These are phyloP conservation scores for Grosmannia serpens DNA, from an alignment of 2,329 filamentous ascomycete genomes.

Conservation along the genomic window DNA sequence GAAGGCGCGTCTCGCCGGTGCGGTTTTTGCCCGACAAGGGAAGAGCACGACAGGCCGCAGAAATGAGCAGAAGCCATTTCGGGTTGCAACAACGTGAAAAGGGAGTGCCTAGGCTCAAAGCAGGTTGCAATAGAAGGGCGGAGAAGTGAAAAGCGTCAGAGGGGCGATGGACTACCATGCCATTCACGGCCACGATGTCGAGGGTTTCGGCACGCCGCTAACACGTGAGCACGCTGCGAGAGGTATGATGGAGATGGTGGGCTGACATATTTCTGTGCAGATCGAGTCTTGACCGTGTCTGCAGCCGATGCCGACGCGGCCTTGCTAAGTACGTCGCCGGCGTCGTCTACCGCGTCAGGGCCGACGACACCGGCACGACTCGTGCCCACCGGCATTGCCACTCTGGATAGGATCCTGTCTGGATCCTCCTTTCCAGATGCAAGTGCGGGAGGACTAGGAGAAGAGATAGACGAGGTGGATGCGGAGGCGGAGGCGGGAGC, in stretches of 20 bases:
- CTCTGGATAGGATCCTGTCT: constrained; percentile 38
- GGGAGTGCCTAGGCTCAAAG: not conserved
- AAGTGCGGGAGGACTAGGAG: not conserved
- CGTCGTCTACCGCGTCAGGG: constrained; percentile 14
- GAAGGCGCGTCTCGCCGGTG: not conserved
- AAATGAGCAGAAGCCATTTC: not conserved
- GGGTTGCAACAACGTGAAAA: not conserved
- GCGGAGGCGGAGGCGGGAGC: not conserved
- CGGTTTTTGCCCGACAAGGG: not conserved
- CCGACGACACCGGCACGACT: constrained; percentile 30
- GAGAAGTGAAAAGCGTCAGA: not conserved
- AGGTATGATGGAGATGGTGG: not conserved
- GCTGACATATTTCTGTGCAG: constrained; percentile 27
- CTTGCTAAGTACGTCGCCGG: constrained; percentile 6
- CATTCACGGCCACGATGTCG: constrained; percentile 47
- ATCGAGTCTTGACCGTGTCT: constrained; percentile 66
- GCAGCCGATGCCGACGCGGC: constrained; percentile 52
- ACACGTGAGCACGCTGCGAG: constrained; percentile 32
- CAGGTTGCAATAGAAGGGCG: not conserved
- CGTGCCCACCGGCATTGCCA: constrained; percentile 43
- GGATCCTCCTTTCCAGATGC: constrained; percentile 13
- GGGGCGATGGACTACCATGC: constrained; percentile 44
- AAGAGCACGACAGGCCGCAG: not conserved
- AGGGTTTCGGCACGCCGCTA: constrained; percentile 45
- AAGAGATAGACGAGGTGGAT: not conserved